These are phyloP conservation scores for Calonectria hawksworthii DNA, from an alignment of 2,329 filamentous ascomycete species.

Conservation along the genomic window DNA sequence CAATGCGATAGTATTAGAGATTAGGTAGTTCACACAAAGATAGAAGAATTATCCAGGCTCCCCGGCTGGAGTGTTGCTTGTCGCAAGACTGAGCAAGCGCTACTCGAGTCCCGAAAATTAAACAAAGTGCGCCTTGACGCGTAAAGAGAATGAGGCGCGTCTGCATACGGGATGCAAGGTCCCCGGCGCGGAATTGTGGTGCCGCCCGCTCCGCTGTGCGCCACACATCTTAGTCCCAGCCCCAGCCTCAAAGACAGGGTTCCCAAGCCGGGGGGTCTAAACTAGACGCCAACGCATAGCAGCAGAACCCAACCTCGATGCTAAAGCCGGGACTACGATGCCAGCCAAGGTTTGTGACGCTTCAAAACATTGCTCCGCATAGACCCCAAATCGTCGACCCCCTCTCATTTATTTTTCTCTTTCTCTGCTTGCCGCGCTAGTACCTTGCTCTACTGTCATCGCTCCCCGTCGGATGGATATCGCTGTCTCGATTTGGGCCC, in stretches of 20 bases:
- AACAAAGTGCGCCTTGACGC: conserved; percentile 14
- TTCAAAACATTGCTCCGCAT: conserved; percentile 28
- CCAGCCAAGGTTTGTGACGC: conserved; percentile 23
- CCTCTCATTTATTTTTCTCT: conserved; percentile 9
- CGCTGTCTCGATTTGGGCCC: conserved; percentile 24
- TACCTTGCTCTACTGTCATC: background rate
- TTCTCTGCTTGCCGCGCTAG: background rate
- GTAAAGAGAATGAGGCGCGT: conserved; percentile 25
- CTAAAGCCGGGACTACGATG: conserved; percentile 23
- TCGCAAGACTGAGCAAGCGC: background rate
- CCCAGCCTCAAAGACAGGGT: conserved; percentile 19
- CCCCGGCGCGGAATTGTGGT: conserved; percentile 9
- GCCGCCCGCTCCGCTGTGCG: background rate
- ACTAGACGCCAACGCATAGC: conserved; percentile 15
- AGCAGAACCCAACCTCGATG: conserved; percentile 21
- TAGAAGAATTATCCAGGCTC: background rate
- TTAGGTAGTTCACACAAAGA: background rate
- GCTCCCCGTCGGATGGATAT: conserved; percentile 35
- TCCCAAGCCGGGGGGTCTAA: conserved; percentile 8
- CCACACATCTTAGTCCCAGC: conserved; percentile 14
- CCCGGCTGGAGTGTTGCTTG: background rate
- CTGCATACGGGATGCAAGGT: background rate
- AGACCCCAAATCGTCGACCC: conserved; percentile 7
- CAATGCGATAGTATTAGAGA: background rate
- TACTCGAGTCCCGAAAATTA: background rate